Evolutionary conservation across 192 early-diverging fungal genomes (phyloP).

Genomic region (Podila epigama): DNA sequence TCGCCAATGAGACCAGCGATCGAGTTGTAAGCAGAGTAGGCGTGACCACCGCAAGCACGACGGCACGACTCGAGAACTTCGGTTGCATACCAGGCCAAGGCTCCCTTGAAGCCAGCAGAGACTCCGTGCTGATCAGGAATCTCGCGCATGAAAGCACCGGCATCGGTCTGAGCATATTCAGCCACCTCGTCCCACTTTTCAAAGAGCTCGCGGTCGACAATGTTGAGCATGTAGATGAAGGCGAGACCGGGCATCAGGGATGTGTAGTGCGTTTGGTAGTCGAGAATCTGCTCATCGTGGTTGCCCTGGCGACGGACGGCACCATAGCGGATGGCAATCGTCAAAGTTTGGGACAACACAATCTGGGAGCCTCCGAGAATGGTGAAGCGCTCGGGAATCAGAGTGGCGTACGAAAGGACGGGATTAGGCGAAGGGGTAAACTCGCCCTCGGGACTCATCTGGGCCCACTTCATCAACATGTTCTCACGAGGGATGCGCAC

Average conservation of each 20-base stretch:
- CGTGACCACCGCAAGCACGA: constrained; percentile 65
- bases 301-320: constrained; percentile 66
- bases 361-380: constrained; percentile 43
- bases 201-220: constrained; percentile 19
- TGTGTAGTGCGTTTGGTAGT: constrained; percentile 66
- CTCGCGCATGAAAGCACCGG: constrained; percentile 45
- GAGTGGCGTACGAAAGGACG: constrained; percentile 58
- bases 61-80: constrained; percentile 58
- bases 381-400: constrained; percentile 68
- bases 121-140: constrained; percentile 61
- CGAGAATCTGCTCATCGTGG: constrained; percentile 67
- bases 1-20: constrained; percentile 61
- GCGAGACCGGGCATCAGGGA: constrained; percentile 60
- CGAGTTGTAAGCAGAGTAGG: constrained; percentile 68
- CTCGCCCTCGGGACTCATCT: constrained; percentile 52
- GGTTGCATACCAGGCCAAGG: constrained; percentile 55
- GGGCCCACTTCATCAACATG: constrained; percentile 64
- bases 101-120: constrained; percentile 57
- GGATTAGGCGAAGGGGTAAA: constrained; percentile 59
- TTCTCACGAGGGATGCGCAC: constrained; percentile 59
- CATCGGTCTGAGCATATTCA: constrained; percentile 50
- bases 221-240: constrained; percentile 52
- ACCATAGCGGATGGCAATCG: constrained; percentile 66
- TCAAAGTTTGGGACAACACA: constrained; percentile 52
- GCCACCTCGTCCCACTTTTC: constrained; percentile 43